Conservation (phyloP, 257 asterid species). For the Solanum rostratum region DNA sequence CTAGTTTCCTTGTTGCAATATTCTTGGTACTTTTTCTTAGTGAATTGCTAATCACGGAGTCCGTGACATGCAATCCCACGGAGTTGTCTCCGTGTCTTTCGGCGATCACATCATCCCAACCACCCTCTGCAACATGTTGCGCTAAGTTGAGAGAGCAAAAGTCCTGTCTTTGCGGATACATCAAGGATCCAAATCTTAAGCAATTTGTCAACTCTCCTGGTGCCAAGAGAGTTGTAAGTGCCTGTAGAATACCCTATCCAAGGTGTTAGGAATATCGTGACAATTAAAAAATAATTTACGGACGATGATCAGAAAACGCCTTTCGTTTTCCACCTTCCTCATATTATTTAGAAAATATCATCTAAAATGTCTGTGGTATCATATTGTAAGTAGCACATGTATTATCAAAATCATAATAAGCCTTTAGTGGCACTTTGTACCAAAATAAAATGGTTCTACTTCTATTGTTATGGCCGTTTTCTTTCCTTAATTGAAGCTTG, state of each 20-base stretch:
- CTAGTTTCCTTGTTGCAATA: neutral
- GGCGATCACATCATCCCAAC: neutral
- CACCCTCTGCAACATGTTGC: constrained; percentile 11
- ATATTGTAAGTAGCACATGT: neutral
- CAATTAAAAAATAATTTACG: neutral
- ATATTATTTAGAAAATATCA: neutral
- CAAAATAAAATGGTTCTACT: neutral
- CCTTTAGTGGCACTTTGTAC: neutral
- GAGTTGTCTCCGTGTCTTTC: constrained; percentile 10
- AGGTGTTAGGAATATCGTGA: neutral
- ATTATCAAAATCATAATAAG: neutral
- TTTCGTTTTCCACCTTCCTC: neutral
- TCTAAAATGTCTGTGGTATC: neutral
- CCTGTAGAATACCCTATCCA: constrained; percentile 9
- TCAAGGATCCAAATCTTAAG: constrained; percentile 4
- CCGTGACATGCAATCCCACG: constrained; percentile 8
- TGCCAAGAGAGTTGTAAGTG: constrained; percentile 5
- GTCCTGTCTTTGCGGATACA: constrained; percentile 25
- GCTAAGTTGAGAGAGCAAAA: constrained; percentile 9
- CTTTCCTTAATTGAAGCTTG: neutral
- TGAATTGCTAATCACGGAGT: neutral
- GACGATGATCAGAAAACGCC: neutral
- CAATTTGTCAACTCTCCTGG: constrained; percentile 16
- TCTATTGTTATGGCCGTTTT: neutral
- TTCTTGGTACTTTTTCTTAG: neutral